Base-by-base conservation (phyloP, 2,329 filamentous ascomycete genomes). In the Dothiorella sarmentorum region DNA sequence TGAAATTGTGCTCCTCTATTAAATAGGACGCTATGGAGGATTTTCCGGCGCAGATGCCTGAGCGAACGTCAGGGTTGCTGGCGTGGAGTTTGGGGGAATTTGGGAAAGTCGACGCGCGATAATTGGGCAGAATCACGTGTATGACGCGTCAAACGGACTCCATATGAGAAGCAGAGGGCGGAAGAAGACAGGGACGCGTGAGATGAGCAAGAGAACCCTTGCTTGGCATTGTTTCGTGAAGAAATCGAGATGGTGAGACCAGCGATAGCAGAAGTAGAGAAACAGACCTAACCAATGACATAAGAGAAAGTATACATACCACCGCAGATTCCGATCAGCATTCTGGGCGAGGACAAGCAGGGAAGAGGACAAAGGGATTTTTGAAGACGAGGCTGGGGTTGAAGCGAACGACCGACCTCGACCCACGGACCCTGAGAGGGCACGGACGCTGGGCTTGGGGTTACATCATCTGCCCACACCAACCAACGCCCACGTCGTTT, bases 21-120 rank as follows among this genome's bases (percentile, higher is more conserved):
- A 99, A 84, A 71, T 96, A 97, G 57, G 90, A 84, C 60, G 91
- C 91, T 63, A 97, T 90, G 9, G 91, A 90, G 70, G 86, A 87
- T 78, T 97, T 97, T 68, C 94, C 94, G 49, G 93, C 87, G 77
- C 92, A 97, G 67, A 97, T 93, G 68, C 90, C 92, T 94, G 56
- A 43, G 7, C 43, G 35, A 7, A 17, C 22, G 49, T 53, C 49
- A 53, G 49, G 22, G 5, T 37, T 22, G 45, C n/a, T n/a, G 26
- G 7, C 15, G 6, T 17, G 4, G 13, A 5, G 7, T 45, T 10
- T 40, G 26, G 29, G 37, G 6, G n/a, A 9, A 5, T 17, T 11
- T 26, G 6, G 20, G 4, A 3, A 24, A 24, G 15, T 29, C 4
- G 26, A 40, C 49, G 49, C 49, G 35, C n/a, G 47, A n/a, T n/a